Evolutionary conservation across 73 alveolate species (phyloP).

Genomic region (Paramecium primaurelia): DNA sequence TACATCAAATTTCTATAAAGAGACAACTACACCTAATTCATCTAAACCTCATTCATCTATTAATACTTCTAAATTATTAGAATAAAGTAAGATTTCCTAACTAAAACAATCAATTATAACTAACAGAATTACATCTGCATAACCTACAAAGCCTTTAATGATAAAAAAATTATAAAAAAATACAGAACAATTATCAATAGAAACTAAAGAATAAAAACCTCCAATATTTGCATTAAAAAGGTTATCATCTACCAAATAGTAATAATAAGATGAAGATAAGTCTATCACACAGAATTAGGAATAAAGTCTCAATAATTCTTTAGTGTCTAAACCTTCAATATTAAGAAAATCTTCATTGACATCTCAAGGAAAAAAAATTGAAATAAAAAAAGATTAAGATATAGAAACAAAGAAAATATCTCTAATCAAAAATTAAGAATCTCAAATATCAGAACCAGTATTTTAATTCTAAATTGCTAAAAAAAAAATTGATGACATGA

Average conservation of each 20-base stretch:
- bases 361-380: neutral
- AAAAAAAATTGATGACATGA: neutral
- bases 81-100: neutral
- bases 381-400: neutral
- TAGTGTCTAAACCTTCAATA: neutral
- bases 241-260: neutral
- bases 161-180: neutral
- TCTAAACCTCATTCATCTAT: constrained; percentile 11
- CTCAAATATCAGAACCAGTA: neutral
- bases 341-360: neutral
- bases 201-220: neutral
- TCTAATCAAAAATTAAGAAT: neutral
- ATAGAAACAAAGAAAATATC: neutral
- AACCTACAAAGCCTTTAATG: constrained; percentile 45
- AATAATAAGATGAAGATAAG: constrained; percentile 3
- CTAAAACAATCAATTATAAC: neutral
- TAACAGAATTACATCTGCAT: constrained; percentile 19
- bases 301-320: neutral
- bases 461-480: neutral
- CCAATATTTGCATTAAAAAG: constrained; percentile 16
- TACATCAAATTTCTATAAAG: constrained; percentile 33
- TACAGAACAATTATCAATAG: neutral
- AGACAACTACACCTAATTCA: neutral
- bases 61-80: constrained; percentile 3
- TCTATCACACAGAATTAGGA: neutral